Evolutionary conservation across 2,329 filamentous ascomycete species (phyloP), one percentile per base, ranked within the genome.

Genomic region (Neophaeococcomyces mojaviensis): DNA sequence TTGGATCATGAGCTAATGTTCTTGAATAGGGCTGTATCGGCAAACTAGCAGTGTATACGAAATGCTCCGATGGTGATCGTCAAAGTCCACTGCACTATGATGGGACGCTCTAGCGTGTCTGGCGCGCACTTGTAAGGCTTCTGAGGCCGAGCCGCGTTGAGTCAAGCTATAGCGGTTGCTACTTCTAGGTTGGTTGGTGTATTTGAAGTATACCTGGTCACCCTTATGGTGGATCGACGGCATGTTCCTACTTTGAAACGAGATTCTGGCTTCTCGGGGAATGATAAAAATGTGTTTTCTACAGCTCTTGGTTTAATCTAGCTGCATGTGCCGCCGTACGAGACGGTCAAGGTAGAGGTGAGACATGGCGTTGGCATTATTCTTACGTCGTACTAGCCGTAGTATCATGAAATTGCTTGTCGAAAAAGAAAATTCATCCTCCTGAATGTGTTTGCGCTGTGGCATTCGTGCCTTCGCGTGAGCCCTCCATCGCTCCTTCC

Each of bases 311-410:
- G 9, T 18, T 15, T 8, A 33, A n/a, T 10, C 12, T 35, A 43
- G 13, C 30, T 43, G 30, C 39, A 34, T 20, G 12, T 43, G 22
- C 9, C 19, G 13, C 28, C 6, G 10, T 9, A 34, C 15, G 18
- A 5, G 24, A 28, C 24, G n/a, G 41, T 6, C 18, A 12, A 20
- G 7, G 28, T 16, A 16, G n/a, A 44, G 41, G 41, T 36, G 22
- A 44, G 36, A 26, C 33, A 30, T 37, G 41, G 33, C 32, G 32
- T 36, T 36, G 22, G 28, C 41, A 44, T 44, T 44, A 37, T 44
- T 31, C n/a, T 28, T 32, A 16, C 33, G 18, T 44, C 33, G 41
- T 44, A 37, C 41, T 44, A 44, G 41, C 33, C 41, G 32, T 44
- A 26, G 15, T 22, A 44, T 44, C 41, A 37, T 44, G n/a, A 44